These are phyloP conservation scores for Pilobolus umbonatus DNA, from an alignment of 192 early-diverging fungal genomes.

Conservation along the genomic window DNA sequence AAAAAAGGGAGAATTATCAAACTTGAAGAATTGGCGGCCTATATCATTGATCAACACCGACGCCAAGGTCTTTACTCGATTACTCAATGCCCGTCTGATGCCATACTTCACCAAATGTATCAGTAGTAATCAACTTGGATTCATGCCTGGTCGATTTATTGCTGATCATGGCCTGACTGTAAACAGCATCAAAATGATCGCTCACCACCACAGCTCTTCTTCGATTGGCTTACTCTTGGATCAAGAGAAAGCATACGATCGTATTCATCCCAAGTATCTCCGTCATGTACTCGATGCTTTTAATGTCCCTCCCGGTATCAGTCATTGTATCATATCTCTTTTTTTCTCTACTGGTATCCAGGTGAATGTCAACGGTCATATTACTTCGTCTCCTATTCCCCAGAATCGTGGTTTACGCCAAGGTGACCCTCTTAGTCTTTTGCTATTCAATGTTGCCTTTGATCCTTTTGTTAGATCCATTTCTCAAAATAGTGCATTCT, in stretches of 20 bases:
- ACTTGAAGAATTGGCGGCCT: slow-evolving; percentile 12
- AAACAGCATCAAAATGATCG: not conserved
- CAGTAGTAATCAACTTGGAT: slow-evolving; percentile 11
- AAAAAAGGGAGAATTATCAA: slow-evolving; percentile 21
- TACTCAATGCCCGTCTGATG: not conserved
- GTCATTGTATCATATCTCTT: not conserved
- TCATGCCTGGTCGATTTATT: slow-evolving; percentile 4
- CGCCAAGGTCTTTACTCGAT: slow-evolving; percentile 5
- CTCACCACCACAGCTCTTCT: not conserved
- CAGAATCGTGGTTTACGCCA: slow-evolving; percentile 25
- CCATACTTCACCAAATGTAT: not conserved
- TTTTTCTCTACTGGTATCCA: slow-evolving; percentile 22
- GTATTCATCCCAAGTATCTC: slow-evolving; percentile 10
- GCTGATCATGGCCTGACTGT: slow-evolving; percentile 16
- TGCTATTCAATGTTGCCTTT: slow-evolving; percentile 22
- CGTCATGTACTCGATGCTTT: slow-evolving; percentile 4
- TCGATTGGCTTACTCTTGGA: not conserved
- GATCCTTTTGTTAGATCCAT: slow-evolving; percentile 14
- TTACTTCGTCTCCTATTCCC: not conserved
- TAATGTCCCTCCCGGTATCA: not conserved
- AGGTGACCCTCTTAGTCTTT: slow-evolving; percentile 24
- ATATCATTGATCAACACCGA: slow-evolving; percentile 9
- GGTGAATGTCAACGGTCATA: slow-evolving; percentile 20
- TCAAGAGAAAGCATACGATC: not conserved
- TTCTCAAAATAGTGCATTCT: not conserved